Percentiles rank a stretch among this genome's conserved stretches.
Conservation (phyloP, 352 stramenopile species). For the Phytophthora megakarya region DNA sequence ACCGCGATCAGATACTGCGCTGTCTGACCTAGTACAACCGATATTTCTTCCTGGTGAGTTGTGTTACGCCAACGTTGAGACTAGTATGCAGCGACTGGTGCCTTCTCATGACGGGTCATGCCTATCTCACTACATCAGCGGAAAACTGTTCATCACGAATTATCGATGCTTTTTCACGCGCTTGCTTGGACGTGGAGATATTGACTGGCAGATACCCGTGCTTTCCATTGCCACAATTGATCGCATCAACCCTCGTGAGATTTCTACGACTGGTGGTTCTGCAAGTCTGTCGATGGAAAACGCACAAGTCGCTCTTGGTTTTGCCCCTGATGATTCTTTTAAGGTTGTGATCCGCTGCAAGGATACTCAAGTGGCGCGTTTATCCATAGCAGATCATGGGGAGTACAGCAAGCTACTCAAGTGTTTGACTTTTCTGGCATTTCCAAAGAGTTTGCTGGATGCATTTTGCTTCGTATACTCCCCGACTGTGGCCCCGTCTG, state of each 20-base stretch:
- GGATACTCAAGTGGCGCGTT: slow-evolving; percentile 65
- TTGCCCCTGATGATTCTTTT: slow-evolving; percentile 55
- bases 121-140: slow-evolving; percentile 69
- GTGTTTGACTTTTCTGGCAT: slow-evolving; percentile 76
- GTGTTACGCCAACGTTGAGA: slow-evolving; percentile 82
- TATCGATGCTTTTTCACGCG: slow-evolving; percentile 83
- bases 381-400: slow-evolving; percentile 71
- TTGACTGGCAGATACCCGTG: slow-evolving; percentile 81
- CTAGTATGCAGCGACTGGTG: slow-evolving; percentile 65
- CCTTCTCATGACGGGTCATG: slow-evolving; percentile 72
- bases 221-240: slow-evolving; percentile 78
- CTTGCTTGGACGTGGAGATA: slow-evolving; percentile 47
- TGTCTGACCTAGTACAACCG: slow-evolving; percentile 27
- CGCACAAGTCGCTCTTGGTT: slow-evolving; percentile 65
- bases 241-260: slow-evolving; percentile 45
- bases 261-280: slow-evolving; percentile 26
- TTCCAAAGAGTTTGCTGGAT: slow-evolving; percentile 72
- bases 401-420: slow-evolving; percentile 84
- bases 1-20: slow-evolving; percentile 2
- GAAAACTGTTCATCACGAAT: slow-evolving; percentile 84
- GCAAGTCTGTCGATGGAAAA: slow-evolving; percentile 49
- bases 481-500: slow-evolving; percentile 68
- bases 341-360: slow-evolving; percentile 84
- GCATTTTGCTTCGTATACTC: slow-evolving; percentile 85
- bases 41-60: slow-evolving; percentile 74